Base-by-base conservation (phyloP, 441 rosid species). In the Mallotus repandus region DNA sequence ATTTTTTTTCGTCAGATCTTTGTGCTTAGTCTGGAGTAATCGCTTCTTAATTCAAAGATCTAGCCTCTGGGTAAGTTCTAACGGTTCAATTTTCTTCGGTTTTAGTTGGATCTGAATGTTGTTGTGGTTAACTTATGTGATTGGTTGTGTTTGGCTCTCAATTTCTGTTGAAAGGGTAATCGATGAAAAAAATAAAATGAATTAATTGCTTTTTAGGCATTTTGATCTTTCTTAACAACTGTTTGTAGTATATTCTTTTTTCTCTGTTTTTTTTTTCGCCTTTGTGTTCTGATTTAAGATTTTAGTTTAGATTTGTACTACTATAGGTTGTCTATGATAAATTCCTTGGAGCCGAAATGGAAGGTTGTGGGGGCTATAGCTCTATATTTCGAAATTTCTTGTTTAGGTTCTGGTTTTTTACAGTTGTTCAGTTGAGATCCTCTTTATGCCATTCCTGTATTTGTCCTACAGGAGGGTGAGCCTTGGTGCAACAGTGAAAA, bases 21-120 rank as follows among this genome's bases (percentile, higher is more conserved):
- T 25, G 13, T 55, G 21, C 25, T 63, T 21, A 4, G 9, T 19
- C 9, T 61, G 5, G 7, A 29, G 60, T 54, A 41, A 9, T 75
- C n/a, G 32, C 16, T 52, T 13, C 16, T 69, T 21, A 32, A 60
- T 50, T 38, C 18, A 18, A 25, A 41, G 74, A 76, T 76, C 78
- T 70, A 52, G 3, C 5, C 15, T 13, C n/a, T 56, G 0, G 70
- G 78, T 48, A 49, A 63, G 74, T 70, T 19, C 9, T 56, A 0
- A 14, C 18, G 1, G 8, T 1, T 16, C 7, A 2, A 19, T 5
- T 48, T 53, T 7, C 21, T 59, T 71, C 60, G 45, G 18, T 11
- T 41, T 55, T 62, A 21, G 11, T 45, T 41, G 3, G 16, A 59
- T 13, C 4, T 56, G 4, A 9, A 22, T 58, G 3, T 58, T 9